A percentile compares a stretch with the other conserved stretches of the same genome.
Evolutionary conservation across 305 asterid genomes (phyloP).

Genomic region (Solanum hybrid): DNA sequence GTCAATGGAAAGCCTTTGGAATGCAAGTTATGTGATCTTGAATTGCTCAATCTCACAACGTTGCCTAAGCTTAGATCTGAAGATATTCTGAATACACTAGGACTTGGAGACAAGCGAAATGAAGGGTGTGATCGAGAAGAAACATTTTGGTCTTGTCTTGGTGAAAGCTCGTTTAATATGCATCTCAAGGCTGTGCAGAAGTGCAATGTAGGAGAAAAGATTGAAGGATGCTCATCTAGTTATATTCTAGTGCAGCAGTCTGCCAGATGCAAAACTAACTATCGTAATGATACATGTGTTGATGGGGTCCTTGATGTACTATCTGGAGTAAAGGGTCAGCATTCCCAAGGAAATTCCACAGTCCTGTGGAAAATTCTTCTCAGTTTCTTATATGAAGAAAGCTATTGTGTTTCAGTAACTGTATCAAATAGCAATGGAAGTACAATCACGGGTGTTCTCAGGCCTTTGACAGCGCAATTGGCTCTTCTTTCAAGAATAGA

Average conservation of each 20-base stretch:
- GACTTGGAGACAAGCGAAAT: slow-evolving; percentile 26
- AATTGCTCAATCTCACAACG: slow-evolving; percentile 39
- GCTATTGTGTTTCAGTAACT: slow-evolving; percentile 58
- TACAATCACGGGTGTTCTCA: slow-evolving; percentile 39
- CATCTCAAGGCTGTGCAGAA: slow-evolving; percentile 49
- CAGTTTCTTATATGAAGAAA: slow-evolving; percentile 55
- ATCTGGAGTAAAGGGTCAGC: slow-evolving; percentile 40
- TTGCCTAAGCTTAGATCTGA: slow-evolving; percentile 20
- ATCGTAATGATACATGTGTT: slow-evolving; percentile 27
- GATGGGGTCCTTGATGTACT: slow-evolving; percentile 57
- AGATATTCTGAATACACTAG: slow-evolving; percentile 18
- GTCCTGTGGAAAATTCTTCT: slow-evolving; percentile 80
- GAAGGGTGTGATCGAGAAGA: slow-evolving; percentile 17
- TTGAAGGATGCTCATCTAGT: slow-evolving; percentile 27
- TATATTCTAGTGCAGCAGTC: slow-evolving; percentile 49
- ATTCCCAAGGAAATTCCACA: slow-evolving; percentile 16
- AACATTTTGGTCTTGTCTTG: slow-evolving; percentile 24
- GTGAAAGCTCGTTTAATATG: slow-evolving; percentile 37
- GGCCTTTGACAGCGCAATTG: slow-evolving; percentile 62
- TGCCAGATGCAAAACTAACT: slow-evolving; percentile 26
- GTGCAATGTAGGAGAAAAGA: slow-evolving; percentile 21
- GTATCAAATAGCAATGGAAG: slow-evolving; percentile 42
- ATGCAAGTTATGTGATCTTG: slow-evolving; percentile 67
- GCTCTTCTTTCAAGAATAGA: slow-evolving; percentile 45
- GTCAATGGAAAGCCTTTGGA: slow-evolving; percentile 61